Evolutionary conservation across 2,329 filamentous ascomycete genomes (phyloP), one percentile per base, ranked within the genome.

Genomic region (Coniochaeta hoffmannii): DNA sequence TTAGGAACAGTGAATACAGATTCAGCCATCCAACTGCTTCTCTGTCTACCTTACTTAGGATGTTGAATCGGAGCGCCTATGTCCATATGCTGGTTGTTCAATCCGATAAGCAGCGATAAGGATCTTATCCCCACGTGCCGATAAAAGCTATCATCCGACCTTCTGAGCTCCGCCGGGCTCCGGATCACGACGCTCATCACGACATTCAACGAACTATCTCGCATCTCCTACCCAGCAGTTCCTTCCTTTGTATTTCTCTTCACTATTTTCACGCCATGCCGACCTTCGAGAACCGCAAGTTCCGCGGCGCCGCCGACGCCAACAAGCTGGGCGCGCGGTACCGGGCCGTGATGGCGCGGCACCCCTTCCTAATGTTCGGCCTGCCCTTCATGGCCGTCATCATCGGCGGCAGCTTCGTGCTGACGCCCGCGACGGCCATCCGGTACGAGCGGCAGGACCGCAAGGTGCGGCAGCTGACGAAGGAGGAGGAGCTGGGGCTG

Each of bases 381-480:
- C 79, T 99, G 4, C 95, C 94, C 0, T 99, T 99, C 71, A 82
- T 99, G 62, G 76, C 83, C 56, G 86, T 96, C 57, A 96, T 99
- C 67, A 83, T 99, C 26, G 90, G 87, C 1, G 93, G 91, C 0
- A 96, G 90, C 3, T 99, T 99, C 71, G 88, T 96, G 64, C 81
- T 99, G 51, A 97, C 94, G 0, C 94, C 93, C 1, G 94, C 93
- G 5, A 93, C 95, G 22, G 94, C 95, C 14, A 78, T 99, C 51
- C 83, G 95, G 57, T 99, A 97, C 73, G 94, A 99, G 74, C 85
- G 89, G 59, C 86, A 97, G 67, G 94, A 99, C 69, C 84, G 90
- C 60, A 93, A 90, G 74, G 90, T 97, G 57, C 82, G 88, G 65
- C 88, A 92, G 73, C 72, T 97, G 74, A 88, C 83, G 57, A 85